Evolutionary conservation across 2,329 filamentous ascomycete genomes (phyloP).

Genomic region (Phyllosticta ampelicida): DNA sequence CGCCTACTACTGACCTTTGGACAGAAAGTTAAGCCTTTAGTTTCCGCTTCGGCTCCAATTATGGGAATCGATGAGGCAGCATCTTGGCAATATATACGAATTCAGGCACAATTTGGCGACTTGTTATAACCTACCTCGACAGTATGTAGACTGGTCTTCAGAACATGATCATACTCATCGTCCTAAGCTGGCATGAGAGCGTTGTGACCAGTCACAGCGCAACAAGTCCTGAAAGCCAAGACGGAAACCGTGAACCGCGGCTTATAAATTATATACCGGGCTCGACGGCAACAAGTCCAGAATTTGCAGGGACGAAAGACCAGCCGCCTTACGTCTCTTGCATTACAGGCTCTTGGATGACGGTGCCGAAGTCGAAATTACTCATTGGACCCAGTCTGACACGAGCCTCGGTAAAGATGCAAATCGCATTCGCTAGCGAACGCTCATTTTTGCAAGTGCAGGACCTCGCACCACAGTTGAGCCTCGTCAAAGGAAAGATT

Average conservation of each 20-base stretch:
- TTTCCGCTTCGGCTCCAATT: neutral
- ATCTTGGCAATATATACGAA: neutral
- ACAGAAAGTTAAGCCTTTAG: neutral
- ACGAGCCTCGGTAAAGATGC: neutral
- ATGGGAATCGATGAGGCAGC: neutral
- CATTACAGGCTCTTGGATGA: neutral
- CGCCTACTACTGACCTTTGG: too few species aligned
- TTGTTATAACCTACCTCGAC: neutral
- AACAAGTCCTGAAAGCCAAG: neutral
- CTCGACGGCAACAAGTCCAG: neutral
- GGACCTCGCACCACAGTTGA: conserved; percentile 13
- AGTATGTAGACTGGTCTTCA: neutral
- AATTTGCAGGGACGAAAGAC: neutral
- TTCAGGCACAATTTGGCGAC: neutral
- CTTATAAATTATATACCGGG: too few species aligned
- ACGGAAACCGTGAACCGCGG: neutral
- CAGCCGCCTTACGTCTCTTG: neutral
- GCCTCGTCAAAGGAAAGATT: conserved; percentile 11
- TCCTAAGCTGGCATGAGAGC: neutral
- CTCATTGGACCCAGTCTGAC: neutral
- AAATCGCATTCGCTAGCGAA: too few species aligned
- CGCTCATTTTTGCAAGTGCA: conserved; percentile 9
- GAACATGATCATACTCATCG: too few species aligned
- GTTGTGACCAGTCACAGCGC: neutral
- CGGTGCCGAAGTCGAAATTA: neutral